Percentiles rank a stretch among this genome's conserved stretches.
Conservation (phyloP, 1,284 basidiomycete species). For the Ceratobasidium theobromae region DNA sequence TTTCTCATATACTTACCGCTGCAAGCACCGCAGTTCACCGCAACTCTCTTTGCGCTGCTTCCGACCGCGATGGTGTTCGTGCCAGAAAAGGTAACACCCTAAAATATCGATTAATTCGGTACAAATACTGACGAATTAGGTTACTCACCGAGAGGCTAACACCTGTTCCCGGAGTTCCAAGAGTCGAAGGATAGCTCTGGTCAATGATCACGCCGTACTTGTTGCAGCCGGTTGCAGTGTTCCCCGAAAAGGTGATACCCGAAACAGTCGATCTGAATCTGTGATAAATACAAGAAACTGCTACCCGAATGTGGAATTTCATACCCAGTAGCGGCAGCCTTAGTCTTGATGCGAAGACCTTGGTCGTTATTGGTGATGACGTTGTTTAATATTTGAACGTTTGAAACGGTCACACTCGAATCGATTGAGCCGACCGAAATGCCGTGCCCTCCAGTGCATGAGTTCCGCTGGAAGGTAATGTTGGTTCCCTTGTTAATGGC, state of each 20-base stretch:
- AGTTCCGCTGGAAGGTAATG: slow-evolving; percentile 36
- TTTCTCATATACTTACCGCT: slow-evolving; percentile 8
- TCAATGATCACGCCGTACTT: slow-evolving; percentile 39
- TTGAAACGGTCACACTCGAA: slow-evolving; percentile 36
- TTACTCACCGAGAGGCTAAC: slow-evolving; percentile 22
- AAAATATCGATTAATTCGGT: background rate
- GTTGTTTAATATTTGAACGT: slow-evolving; percentile 37
- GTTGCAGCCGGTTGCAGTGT: slow-evolving; percentile 37
- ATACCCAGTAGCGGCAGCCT: slow-evolving; percentile 36
- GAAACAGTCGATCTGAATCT: slow-evolving; percentile 22
- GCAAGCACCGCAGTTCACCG: slow-evolving; percentile 26
- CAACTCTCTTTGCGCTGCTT: slow-evolving; percentile 5
- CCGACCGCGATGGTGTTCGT: slow-evolving; percentile 12
- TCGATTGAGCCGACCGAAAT: slow-evolving; percentile 38
- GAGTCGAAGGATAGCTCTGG: slow-evolving; percentile 33
- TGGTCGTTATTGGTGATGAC: slow-evolving; percentile 37
- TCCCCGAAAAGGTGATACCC: slow-evolving; percentile 37
- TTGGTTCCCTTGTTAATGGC: slow-evolving; percentile 33
- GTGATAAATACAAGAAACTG: background rate
- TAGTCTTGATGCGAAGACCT: slow-evolving; percentile 39
- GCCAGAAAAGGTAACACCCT: slow-evolving; percentile 1
- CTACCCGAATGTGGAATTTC: background rate
- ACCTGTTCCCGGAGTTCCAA: slow-evolving; percentile 32
- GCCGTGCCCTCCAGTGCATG: slow-evolving; percentile 39
- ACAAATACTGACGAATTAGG: background rate